Evolutionary conservation across 2,329 filamentous ascomycete species (phyloP), one percentile per base, ranked within the genome.

Genomic region (Talaromyces islandicus): DNA sequence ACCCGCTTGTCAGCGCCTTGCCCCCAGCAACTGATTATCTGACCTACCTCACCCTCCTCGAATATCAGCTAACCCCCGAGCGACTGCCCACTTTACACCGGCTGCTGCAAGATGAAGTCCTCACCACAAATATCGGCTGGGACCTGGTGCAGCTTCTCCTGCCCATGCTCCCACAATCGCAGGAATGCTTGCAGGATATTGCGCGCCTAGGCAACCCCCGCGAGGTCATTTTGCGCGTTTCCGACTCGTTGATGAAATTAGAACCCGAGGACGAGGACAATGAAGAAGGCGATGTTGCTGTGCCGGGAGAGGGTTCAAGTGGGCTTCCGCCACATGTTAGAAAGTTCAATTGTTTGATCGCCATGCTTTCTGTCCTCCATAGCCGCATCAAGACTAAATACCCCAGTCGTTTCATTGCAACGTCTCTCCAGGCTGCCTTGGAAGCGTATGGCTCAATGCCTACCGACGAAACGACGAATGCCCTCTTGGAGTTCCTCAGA

Each of bases 71-170:
- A 54, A 85, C 79, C 7, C 76, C 78, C 38, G 79, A 83, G 58
- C 84, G 81, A 57, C 73, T 88, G 21, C 83, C 84, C 0, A 76
- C 80, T 2, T 75, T 88, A 25, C 85, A 85, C 66, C 74, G 78
- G 38, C 76, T 87, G 21, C 75, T 88, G 14, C 83, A 86, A 68
- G 84, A 87, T 77, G 78, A 82, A 62, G 81, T 78, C 53, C 71
- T 88, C 38, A 86, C 84, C 4, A 79, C 78, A 51, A 85, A 86
- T 64, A 88, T 88, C 66, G 85, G 85, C 61, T 88, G 85, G 85
- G 85, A 88, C 70, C 71, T 88, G 48, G 81, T 88, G 6, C 83
- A 86, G 65, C 71, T 87, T 10, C 77, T 88, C 1, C 74, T 87
- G 17, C 85, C 85, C 2, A 77, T 86, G 62, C 71, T 88, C 4